Percentiles rank a stretch among this genome's conserved stretches.
These are phyloP conservation scores for Nakazawaea pomicola DNA, from an alignment of 805 yeast genomes.

Conservation along the genomic window DNA sequence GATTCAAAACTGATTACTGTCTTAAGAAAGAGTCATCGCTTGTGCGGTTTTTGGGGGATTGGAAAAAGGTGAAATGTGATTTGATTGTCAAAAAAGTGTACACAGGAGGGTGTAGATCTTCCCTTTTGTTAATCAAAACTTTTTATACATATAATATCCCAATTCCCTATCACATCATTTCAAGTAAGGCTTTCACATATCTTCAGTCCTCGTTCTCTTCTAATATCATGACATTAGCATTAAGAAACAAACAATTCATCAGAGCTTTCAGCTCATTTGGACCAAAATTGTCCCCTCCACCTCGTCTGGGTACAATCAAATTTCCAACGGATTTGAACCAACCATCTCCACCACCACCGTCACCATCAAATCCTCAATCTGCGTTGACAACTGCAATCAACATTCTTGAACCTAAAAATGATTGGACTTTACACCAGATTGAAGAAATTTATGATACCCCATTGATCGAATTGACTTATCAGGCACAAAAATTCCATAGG, in stretches of 20 bases:
- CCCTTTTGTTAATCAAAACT: too few relatives aligned
- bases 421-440: conserved; percentile 62
- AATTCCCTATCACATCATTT: too few relatives aligned
- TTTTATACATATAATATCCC: too few relatives aligned
- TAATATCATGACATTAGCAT: too few relatives aligned
- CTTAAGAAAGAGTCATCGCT: too few relatives aligned
- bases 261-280: background rate
- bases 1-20: too few relatives aligned
- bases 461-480: conserved; percentile 51
- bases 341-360: background rate
- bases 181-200: too few relatives aligned
- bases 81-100: too few relatives aligned
- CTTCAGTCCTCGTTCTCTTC: too few relatives aligned
- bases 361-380: background rate
- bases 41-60: too few relatives aligned
- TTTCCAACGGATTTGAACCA: background rate
- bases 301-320: background rate
- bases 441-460: conserved; percentile 61
- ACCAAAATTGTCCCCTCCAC: background rate
- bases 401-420: conserved; percentile 24
- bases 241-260: background rate
- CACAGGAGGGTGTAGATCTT: too few relatives aligned
- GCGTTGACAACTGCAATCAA: conserved; percentile 25
- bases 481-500: conserved; percentile 63
- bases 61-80: too few relatives aligned